Base-by-base conservation (phyloP, 345 rosid species). In the Cardamine chenopodiifolia region DNA sequence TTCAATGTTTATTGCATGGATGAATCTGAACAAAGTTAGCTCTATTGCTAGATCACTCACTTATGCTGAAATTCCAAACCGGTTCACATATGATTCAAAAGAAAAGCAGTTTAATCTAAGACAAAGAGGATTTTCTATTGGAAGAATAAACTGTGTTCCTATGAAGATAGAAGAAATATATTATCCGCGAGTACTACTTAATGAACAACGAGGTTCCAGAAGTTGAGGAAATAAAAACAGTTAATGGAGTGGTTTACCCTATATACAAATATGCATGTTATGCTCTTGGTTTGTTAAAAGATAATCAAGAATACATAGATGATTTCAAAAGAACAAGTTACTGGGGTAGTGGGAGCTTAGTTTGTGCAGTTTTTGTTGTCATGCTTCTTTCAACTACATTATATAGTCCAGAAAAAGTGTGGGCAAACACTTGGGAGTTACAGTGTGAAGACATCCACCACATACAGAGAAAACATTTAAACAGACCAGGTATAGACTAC, bases 401-500 rank as follows among this genome's bases (percentile, higher is more conserved):
- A 6, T 44, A 6, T n/a, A 44, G 48, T 6, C 19, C 19, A 2
- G 8, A 44, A 1, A 44, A 0, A 6, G 48, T 44, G 18, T 44
- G 48, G 48, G 8, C 3, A 44, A 44, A n/a, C 0, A 44, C 48
- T 0, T 44, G 48, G 18, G 9, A 44, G 48, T 44, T 44, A 9
- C 17, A 15, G 48, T 15, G 8, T 44, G 48, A 44, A 2, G 9
- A 44, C 9, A 44, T 44, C 18, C 48, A 44, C 6, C 9, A 15
- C 4, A 15, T 13, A 0, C 0, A 0, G 2, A 6, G 48, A n/a
- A 0, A 0, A 6, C 8, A 44, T 0, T 44, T 15, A 44, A n/a
- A 44, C 9, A 44, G 18, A 44, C 18, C 3, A 6, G 48, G 9
- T 44, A 42, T 40, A 29, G 1, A 39, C 2, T 39, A 35, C 0